Conservation (phyloP, 2,329 filamentous ascomycete species). For the Epichloe hybrida region DNA sequence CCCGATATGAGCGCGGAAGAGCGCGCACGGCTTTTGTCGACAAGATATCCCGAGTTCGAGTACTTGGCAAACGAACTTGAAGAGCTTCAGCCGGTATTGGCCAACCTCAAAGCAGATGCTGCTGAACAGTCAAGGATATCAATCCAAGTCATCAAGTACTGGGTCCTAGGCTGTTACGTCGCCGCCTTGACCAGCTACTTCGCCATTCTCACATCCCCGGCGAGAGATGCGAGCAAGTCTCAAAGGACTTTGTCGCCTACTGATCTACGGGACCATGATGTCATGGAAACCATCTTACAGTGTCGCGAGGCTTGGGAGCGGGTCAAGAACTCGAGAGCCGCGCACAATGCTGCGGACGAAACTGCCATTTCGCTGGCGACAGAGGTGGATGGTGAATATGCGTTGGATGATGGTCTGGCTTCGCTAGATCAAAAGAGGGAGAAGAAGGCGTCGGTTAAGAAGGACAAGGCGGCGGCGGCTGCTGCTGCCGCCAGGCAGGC, state of each 20-base stretch:
- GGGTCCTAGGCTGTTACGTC: conserved; percentile 74
- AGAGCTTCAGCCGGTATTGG: conserved; percentile 53
- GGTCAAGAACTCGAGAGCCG: conserved; percentile 50
- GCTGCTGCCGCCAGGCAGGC: conserved; percentile 25
- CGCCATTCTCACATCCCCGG: conserved; percentile 73
- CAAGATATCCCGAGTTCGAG: conserved; percentile 85
- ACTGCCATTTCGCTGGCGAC: conserved; percentile 10
- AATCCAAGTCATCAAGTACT: conserved; percentile 57
- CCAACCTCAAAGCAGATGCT: conserved; percentile 43
- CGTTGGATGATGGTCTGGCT: conserved; percentile 7
- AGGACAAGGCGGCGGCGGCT: conserved; percentile 21
- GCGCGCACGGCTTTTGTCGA: conserved; percentile 58
- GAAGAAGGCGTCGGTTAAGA: conserved; percentile 18
- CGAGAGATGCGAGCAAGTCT: conserved; percentile 40
- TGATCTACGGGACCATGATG: conserved; percentile 76
- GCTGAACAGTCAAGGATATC: conserved; percentile 37
- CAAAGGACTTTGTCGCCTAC: conserved; percentile 54
- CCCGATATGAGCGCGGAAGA: conserved; percentile 67
- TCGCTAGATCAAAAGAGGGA: conserved; percentile 14
- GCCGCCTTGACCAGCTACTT: conserved; percentile 88
- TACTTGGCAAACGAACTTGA: conserved; percentile 69
- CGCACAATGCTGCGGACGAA: conserved; percentile 23
- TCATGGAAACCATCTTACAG: conserved; percentile 75
- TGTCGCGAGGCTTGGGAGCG: conserved; percentile 71
- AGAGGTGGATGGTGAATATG: conserved; percentile 12